Base-by-base conservation (phyloP, 106 monocot genomes). In the Hemerocallis citrina region DNA sequence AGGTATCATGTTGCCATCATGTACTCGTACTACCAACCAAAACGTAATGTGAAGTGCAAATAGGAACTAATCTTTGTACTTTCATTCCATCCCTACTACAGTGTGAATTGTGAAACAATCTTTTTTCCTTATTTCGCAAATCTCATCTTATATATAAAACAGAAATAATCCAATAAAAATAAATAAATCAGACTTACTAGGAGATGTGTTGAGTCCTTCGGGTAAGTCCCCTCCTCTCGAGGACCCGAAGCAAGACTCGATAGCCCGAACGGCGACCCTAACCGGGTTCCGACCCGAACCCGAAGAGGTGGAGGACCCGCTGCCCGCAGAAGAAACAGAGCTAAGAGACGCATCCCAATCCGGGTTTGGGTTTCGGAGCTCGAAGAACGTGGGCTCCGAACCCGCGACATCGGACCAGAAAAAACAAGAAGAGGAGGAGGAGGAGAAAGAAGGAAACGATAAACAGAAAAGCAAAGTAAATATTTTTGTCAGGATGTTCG, bases 201-300 rank as follows among this genome's bases (percentile, higher is more conserved):
- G 59, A 34, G 59, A 39, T 39, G 59, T 39, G 7, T 36, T 36
- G 1, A 16, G 29, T 14, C 54, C 31, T 5, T 39, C 39, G 3
- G 37, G 0, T 13, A 14, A 36, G 10, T 38, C 59, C 7, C 17
- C 59, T n/a, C n/a, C 0, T 40, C 37, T 24, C 49, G 33, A 21
- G 38, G 72, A 27, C 23, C 12, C 60, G 62, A 77, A 77, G 66
- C 77, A 77, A 6, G 77, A 77, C 29, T 62, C 46, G 36, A 77
- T 38, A 62, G 67, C 72, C 7, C 60, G 43, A 39, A 49, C 56
- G 55, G 54, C 72, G 66, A 36, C 39, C 30, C 17, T 23, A 16
- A 75, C 24, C 55, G 57, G 67, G 57, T 67, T 72, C 25, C 72
- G 65, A 6, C 69, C 36, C n/a, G 69, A 64, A 37, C 28, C 20